phyloP scores from a whole-genome alignment of 2,329 filamentous ascomycete species.

The Didymella keratinophila region DNA sequence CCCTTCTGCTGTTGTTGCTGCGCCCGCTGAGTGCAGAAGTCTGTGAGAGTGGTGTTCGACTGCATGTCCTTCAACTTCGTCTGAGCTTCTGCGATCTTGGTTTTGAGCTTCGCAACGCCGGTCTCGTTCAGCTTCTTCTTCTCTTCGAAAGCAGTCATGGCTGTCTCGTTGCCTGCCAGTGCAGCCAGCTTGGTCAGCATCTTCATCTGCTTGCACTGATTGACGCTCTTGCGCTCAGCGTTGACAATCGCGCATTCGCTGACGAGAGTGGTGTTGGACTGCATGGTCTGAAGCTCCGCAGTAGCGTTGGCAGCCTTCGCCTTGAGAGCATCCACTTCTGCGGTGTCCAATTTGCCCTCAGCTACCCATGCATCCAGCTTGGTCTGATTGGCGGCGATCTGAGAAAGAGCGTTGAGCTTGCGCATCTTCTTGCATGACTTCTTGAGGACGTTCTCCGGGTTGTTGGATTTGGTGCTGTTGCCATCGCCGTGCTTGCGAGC shows the following conservation, averaged over 20 bases:
- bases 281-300: constrained; percentile 30
- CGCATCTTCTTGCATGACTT: constrained; percentile 34
- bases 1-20: constrained; percentile 30
- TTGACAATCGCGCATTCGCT: constrained; percentile 35
- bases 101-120: constrained; percentile 32
- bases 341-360: constrained; percentile 32
- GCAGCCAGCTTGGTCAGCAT: constrained; percentile 30
- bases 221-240: constrained; percentile 31
- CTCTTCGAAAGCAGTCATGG: constrained; percentile 31
- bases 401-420: constrained; percentile 33
- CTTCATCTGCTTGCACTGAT: constrained; percentile 36
- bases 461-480: constrained; percentile 18
- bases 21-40: constrained; percentile 30
- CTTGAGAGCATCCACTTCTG: constrained; percentile 37
- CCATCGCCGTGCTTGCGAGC: constrained; percentile 27
- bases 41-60: constrained; percentile 40
- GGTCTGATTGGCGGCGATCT: constrained; percentile 40
- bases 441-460: constrained; percentile 25
- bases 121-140: constrained; percentile 36
- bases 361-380: constrained; percentile 37
- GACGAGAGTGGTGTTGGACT: constrained; percentile 39
- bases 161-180: constrained; percentile 38
- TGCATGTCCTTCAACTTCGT: constrained; percentile 34
- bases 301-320: constrained; percentile 37
- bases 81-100: constrained; percentile 31